These are phyloP conservation scores for Mallotus repandus DNA, from an alignment of 441 rosid species.

Conservation along the genomic window DNA sequence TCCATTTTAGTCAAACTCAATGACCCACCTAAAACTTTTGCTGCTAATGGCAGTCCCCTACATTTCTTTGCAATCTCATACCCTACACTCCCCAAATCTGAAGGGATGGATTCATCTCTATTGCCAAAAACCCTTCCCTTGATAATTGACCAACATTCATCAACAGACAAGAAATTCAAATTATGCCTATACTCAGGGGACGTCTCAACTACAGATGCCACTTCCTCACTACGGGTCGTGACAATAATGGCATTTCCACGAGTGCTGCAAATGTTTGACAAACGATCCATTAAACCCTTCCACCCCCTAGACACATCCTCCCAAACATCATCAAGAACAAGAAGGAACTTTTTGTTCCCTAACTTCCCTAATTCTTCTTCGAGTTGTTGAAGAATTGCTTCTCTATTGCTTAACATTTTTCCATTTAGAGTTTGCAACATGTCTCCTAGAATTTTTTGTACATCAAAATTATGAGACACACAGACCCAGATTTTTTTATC, in stretches of 20 bases:
- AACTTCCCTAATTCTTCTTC: constrained; percentile 6
- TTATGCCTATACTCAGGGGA: not conserved
- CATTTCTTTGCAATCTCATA: constrained; percentile 25
- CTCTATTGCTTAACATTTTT: not conserved
- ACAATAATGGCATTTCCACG: constrained; percentile 20
- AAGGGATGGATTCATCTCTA: not conserved
- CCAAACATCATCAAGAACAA: constrained; percentile 39
- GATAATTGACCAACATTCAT: constrained; percentile 29
- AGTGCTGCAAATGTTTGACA: constrained; percentile 6
- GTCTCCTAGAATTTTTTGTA: constrained; percentile 1
- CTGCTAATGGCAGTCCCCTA: constrained; percentile 29
- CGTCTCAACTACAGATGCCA: not conserved
- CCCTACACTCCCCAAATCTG: constrained; percentile 10
- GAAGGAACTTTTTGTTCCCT: constrained; percentile 21
- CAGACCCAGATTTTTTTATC: constrained; percentile 26
- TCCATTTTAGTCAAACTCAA: not conserved
- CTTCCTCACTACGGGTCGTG: constrained; percentile 22
- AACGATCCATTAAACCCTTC: not conserved
- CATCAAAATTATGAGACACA: constrained; percentile 27
- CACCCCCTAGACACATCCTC: constrained; percentile 3
- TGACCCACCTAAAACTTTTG: constrained; percentile 23
- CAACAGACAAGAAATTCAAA: not conserved
- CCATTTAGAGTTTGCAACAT: constrained; percentile 16
- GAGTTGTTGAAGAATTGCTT: constrained; percentile 14
- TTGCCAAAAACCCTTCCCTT: constrained; percentile 7